Base-by-base conservation (phyloP, 495 filamentous ascomycete genomes). In the Penicillium pulvis region DNA sequence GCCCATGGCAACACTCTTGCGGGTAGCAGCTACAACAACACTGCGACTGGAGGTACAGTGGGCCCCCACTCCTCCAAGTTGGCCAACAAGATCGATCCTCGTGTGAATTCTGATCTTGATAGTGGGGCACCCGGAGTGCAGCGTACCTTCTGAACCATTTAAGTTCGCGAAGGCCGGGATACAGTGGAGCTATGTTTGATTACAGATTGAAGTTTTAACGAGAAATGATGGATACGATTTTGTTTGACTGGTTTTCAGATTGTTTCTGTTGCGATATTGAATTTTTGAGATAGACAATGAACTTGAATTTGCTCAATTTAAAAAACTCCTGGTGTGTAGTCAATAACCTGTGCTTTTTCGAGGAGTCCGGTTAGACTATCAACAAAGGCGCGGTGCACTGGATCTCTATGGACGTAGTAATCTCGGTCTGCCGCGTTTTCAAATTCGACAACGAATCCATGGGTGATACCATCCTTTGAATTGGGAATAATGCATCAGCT, bases 371-470 rank as follows among this genome's bases (percentile, higher is more conserved):
- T 59, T 14, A 77, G 48, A 16, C 61, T 71, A 10, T 62, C 51
- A 16, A 76, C 64, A 45, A 79, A 81, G 0, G 41, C 68, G 26
- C 59, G 60, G 57, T 81, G 78, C 14, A 55, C 65, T 1, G 78
- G 76, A 50, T 81, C 78, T 14, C 71, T 47, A 12, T 67, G 24
- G 2, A 78, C 63, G 58, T 81, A 81, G 36, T 78, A 81, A 46
- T 76, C 72, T 36, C 78, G 56, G 41, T 81, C 75, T 53, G 70
- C 70, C 12, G 60, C 64, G 16, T 49, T 76, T 1, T 61, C 63
- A 50, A 78, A 78, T 35, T 76, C 70, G 26, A 76, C 63, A 7
- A 81, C 71, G 56, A 81, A 80, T 1, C 73, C 75, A 60, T 79
- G 77, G 6, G 74, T 77, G 2, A 78, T 76, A 6, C 73, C 74